These are phyloP conservation scores for Saturnispora kantuleensis DNA, from an alignment of 805 yeast genomes.

Conservation along the genomic window DNA sequence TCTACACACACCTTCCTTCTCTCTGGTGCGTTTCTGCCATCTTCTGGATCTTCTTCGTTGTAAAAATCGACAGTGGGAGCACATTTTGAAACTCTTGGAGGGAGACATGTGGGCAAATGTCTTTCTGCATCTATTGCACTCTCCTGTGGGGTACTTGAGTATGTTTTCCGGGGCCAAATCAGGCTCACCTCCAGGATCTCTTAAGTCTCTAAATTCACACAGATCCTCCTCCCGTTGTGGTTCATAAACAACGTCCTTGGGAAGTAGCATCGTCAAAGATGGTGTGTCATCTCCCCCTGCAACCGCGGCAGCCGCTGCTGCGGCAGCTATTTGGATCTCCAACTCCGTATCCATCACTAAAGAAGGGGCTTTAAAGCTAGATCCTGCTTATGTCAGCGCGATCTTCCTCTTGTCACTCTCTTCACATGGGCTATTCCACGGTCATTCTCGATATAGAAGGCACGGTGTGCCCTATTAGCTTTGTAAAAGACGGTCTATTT, in stretches of 20 bases:
- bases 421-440: slow-evolving; percentile 12
- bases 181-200: background rate
- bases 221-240: too few relatives aligned
- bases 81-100: slow-evolving; percentile 39
- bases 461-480: slow-evolving; percentile 83
- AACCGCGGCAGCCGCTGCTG: background rate
- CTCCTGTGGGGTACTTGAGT: slow-evolving; percentile 7
- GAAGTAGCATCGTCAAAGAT: too few relatives aligned
- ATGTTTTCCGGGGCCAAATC: slow-evolving; percentile 17
- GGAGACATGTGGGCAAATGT: slow-evolving; percentile 39
- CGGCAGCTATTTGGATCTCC: background rate
- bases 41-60: slow-evolving; percentile 54
- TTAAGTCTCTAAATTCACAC: too few relatives aligned
- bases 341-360: slow-evolving; percentile 2
- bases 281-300: too few relatives aligned
- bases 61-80: slow-evolving; percentile 54
- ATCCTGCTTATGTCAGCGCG: too few relatives aligned
- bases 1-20: slow-evolving; percentile 52
- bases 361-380: too few relatives aligned
- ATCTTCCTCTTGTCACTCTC: too few relatives aligned
- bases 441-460: slow-evolving; percentile 79
- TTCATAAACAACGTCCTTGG: too few relatives aligned
- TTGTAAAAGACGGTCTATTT: slow-evolving; percentile 68
- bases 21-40: slow-evolving; percentile 55
- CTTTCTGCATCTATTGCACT: slow-evolving; percentile 53